Percentiles rank a stretch among this genome's conserved stretches.
These are phyloP conservation scores for Mucor piriformis DNA, from an alignment of 371 early-diverging fungal genomes.

Conservation along the genomic window DNA sequence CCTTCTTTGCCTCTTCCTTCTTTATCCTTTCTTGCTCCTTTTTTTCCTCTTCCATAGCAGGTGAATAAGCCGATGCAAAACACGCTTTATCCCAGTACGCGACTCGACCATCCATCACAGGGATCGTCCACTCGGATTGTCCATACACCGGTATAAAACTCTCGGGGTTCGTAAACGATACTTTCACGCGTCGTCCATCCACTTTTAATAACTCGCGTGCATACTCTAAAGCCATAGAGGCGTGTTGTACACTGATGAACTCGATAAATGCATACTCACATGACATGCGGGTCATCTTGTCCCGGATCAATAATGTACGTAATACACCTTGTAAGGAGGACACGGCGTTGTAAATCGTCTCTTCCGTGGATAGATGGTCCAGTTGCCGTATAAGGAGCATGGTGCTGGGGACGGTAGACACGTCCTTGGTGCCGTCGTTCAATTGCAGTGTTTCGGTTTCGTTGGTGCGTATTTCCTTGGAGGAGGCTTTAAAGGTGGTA, in stretches of 20 bases:
- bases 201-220: slow-evolving; percentile 34
- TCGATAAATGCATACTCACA: slow-evolving; percentile 65
- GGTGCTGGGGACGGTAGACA: slow-evolving; percentile 37
- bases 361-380: slow-evolving; percentile 59
- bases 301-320: slow-evolving; percentile 51
- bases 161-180: slow-evolving; percentile 50
- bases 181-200: slow-evolving; percentile 39
- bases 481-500: slow-evolving; percentile 13
- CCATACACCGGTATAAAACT: slow-evolving; percentile 60
- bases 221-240: slow-evolving; percentile 31
- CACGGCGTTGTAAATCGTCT: slow-evolving; percentile 43
- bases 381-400: slow-evolving; percentile 54
- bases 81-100: slow-evolving; percentile 61
- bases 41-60: slow-evolving; percentile 27
- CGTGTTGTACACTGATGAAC: slow-evolving; percentile 37
- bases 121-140: slow-evolving; percentile 48
- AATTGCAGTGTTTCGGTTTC: slow-evolving; percentile 40
- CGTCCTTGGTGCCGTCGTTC: slow-evolving; percentile 61
- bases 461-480: slow-evolving; percentile 35
- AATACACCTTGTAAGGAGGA: slow-evolving; percentile 30
- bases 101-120: slow-evolving; percentile 40
- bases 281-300: slow-evolving; percentile 56
- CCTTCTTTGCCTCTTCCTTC: slow-evolving; percentile 33
- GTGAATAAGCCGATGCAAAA: slow-evolving; percentile 44
- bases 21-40: slow-evolving; percentile 15